Evolutionary conservation across 1,284 basidiomycete species (phyloP).

Genomic region (Stygiomarasmius scandens): DNA sequence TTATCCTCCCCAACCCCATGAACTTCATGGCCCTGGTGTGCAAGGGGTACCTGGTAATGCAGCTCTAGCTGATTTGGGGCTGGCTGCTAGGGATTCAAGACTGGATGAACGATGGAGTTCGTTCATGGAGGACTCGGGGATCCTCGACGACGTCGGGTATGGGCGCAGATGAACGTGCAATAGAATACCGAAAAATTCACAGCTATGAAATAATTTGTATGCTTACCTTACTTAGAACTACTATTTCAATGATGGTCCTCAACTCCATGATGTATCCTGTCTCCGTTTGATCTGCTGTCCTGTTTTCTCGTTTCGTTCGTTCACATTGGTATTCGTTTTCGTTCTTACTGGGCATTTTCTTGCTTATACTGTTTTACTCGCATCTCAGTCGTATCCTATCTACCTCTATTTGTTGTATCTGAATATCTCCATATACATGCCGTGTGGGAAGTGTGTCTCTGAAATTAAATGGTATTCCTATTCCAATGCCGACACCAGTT

Average conservation of each 20-base stretch:
- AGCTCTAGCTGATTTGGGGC: conserved; percentile 52
- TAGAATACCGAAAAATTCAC: background rate
- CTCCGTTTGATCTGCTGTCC: background rate
- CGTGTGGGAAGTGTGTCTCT: too few species aligned
- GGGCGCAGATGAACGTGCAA: background rate
- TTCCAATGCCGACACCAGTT: too few species aligned
- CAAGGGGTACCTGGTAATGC: conserved; percentile 26
- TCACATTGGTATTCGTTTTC: background rate
- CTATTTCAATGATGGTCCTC: background rate
- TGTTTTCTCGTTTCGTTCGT: background rate
- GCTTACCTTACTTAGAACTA: too few species aligned
- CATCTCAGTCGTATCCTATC: too few species aligned
- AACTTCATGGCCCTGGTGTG: conserved; percentile 8
- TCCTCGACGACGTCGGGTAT: conserved; percentile 38
- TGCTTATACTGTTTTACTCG: too few species aligned
- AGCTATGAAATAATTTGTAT: background rate
- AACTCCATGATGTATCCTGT: background rate
- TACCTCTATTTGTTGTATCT: too few species aligned
- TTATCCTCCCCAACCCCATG: conserved; percentile 7
- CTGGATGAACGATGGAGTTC: conserved; percentile 61
- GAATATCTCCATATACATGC: too few species aligned
- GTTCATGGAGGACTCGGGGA: conserved; percentile 59
- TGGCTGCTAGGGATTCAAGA: conserved; percentile 54
- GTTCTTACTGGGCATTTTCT: too few species aligned
- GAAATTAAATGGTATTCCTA: too few species aligned